Percentiles rank a stretch among this genome's conserved stretches.
Evolutionary conservation across 495 filamentous ascomycete genomes (phyloP).

Genomic region (Penicillium verhagenii): DNA sequence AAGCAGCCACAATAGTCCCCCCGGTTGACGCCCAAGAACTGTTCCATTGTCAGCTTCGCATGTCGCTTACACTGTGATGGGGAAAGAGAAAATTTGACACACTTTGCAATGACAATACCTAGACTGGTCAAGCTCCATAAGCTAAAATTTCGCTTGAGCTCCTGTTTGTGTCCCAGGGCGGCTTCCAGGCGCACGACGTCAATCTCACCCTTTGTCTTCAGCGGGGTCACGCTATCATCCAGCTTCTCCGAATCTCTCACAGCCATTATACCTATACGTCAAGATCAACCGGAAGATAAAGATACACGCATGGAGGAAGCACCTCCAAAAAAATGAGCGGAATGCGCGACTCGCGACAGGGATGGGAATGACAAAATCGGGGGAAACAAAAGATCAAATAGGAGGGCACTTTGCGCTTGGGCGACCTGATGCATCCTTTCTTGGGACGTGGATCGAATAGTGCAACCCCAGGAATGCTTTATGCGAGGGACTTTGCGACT

Average conservation of each 20-base stretch:
- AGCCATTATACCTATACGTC: constrained; percentile 14
- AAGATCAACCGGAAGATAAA: background rate
- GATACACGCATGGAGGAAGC: background rate
- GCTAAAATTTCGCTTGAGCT: constrained; percentile 39
- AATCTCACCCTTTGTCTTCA: constrained; percentile 21
- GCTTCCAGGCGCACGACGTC: constrained; percentile 43
- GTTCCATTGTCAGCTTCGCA: background rate
- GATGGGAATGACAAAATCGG: background rate
- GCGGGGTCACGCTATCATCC: constrained; percentile 7
- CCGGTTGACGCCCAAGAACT: constrained; percentile 45
- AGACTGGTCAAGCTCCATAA: constrained; percentile 45
- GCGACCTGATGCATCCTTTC: constrained; percentile 11
- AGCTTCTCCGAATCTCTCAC: constrained; percentile 2
- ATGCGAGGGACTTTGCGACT: constrained; percentile 19
- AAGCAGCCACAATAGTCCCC: constrained; percentile 43
- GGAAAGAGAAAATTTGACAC: constrained; percentile 5
- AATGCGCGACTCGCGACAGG: background rate
- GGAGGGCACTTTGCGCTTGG: constrained; percentile 4
- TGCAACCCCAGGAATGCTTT: constrained; percentile 19
- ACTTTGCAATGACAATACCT: constrained; percentile 50
- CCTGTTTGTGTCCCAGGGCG: constrained; percentile 46
- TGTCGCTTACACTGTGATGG: background rate
- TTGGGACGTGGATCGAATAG: constrained; percentile 1
- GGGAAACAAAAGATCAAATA: constrained; percentile 3
- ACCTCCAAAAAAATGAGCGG: background rate